These are phyloP conservation scores for Solioccasus polychromus DNA, from an alignment of 768 basidiomycete species.

Conservation along the genomic window DNA sequence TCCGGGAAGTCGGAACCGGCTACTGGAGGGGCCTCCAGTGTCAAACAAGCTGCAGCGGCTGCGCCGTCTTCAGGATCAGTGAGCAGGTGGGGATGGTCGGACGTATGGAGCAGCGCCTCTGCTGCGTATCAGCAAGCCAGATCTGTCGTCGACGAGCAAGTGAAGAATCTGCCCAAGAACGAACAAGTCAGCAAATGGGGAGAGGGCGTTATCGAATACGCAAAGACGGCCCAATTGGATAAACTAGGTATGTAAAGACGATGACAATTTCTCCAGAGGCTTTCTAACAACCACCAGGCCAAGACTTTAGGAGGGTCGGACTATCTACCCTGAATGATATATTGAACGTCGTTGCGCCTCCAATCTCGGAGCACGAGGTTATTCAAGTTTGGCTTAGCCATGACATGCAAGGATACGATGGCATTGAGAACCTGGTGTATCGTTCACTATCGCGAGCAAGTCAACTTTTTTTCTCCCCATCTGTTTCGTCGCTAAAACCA, in stretches of 20 bases:
- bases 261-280: neutral
- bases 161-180: slow-evolving; percentile 81
- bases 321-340: slow-evolving; percentile 88
- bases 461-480: neutral
- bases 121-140: slow-evolving; percentile 85
- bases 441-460: slow-evolving; percentile 76
- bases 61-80: slow-evolving; percentile 10
- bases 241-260: slow-evolving; percentile 68
- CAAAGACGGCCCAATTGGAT: slow-evolving; percentile 86
- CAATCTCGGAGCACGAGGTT: slow-evolving; percentile 97
- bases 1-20: slow-evolving; percentile 26
- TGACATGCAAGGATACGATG: slow-evolving; percentile 96
- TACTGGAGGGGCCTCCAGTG: slow-evolving; percentile 25
- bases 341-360: slow-evolving; percentile 94
- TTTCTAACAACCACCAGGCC: slow-evolving; percentile 46
- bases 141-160: slow-evolving; percentile 89
- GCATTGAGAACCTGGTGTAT: slow-evolving; percentile 92
- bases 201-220: slow-evolving; percentile 81
- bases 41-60: slow-evolving; percentile 18
- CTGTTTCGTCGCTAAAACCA: slow-evolving; percentile 2
- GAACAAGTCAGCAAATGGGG: slow-evolving; percentile 89
- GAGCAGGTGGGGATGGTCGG: slow-evolving; percentile 78
- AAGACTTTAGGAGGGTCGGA: slow-evolving; percentile 87
- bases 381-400: slow-evolving; percentile 95
- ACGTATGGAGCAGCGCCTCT: slow-evolving; percentile 85